These are phyloP conservation scores for Periglandula ipomoeae DNA, from an alignment of 2,329 filamentous ascomycete genomes.

Conservation along the genomic window DNA sequence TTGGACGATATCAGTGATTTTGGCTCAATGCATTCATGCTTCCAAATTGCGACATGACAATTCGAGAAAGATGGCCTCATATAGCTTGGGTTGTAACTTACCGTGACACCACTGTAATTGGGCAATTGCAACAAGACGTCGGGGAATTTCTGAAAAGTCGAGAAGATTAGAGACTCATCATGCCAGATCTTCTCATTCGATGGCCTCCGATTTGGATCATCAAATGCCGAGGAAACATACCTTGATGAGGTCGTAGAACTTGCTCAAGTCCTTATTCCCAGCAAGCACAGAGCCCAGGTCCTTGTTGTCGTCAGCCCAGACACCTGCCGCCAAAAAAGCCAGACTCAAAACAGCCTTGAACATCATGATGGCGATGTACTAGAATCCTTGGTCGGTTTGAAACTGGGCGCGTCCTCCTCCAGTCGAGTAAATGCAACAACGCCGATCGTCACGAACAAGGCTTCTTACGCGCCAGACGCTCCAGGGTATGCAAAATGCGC, in stretches of 20 bases:
- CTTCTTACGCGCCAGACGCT: too few relatives aligned
- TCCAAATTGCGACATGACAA: background rate
- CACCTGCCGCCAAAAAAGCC: constrained; percentile 12
- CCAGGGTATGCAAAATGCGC: too few relatives aligned
- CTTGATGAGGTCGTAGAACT: constrained; percentile 34
- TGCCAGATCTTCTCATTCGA: background rate
- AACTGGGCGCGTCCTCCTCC: too few relatives aligned
- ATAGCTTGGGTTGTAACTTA: constrained; percentile 16
- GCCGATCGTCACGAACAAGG: too few relatives aligned
- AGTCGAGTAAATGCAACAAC: too few relatives aligned
- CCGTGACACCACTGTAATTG: constrained; percentile 33
- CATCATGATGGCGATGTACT: constrained; percentile 10
- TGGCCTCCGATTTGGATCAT: background rate
- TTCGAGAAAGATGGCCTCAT: background rate
- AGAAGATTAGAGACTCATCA: background rate
- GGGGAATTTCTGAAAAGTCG: constrained; percentile 31
- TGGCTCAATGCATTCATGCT: too few relatives aligned
- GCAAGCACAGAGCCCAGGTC: constrained; percentile 32
- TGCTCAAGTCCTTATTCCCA: constrained; percentile 31
- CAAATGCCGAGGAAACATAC: constrained; percentile 17
- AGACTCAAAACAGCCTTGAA: constrained; percentile 13
- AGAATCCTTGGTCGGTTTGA: too few relatives aligned
- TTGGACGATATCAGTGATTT: too few relatives aligned
- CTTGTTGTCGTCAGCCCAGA: constrained; percentile 14
- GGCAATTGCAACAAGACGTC: constrained; percentile 35